These are phyloP conservation scores for Ceratocystis diversiconidia DNA, from an alignment of 2,329 filamentous ascomycete genomes.

Conservation along the genomic window DNA sequence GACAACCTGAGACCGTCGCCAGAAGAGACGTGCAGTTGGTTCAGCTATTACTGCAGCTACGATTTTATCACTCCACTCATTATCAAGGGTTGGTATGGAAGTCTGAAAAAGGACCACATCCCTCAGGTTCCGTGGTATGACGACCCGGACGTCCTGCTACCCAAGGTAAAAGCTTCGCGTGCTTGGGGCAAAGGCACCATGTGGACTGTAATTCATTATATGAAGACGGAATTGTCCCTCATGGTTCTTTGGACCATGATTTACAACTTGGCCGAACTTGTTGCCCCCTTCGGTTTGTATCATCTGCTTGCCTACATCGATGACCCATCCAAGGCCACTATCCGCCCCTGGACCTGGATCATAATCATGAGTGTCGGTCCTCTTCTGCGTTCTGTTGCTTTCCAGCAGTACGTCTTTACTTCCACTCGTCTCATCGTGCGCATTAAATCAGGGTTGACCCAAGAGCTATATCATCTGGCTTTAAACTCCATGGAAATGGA, in stretches of 20 bases:
- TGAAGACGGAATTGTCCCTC: constrained; percentile 29
- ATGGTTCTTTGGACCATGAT: constrained; percentile 33
- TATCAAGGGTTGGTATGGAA: constrained; percentile 32
- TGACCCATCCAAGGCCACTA: constrained; percentile 30
- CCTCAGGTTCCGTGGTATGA: constrained; percentile 41
- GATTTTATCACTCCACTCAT: constrained; percentile 37
- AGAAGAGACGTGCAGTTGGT: constrained; percentile 41
- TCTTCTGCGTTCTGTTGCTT: constrained; percentile 33
- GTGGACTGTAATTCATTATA: constrained; percentile 32
- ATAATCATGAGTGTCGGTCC: constrained; percentile 37
- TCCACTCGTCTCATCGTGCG: constrained; percentile 39
- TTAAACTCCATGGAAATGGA: constrained; percentile 43
- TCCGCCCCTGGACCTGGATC: constrained; percentile 40
- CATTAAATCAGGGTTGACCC: constrained; percentile 41
- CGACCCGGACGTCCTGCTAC: constrained; percentile 35
- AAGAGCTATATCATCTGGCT: constrained; percentile 43
- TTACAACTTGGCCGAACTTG: constrained; percentile 32
- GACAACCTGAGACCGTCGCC: constrained; percentile 28
- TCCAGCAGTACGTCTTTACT: constrained; percentile 44
- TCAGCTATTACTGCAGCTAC: constrained; percentile 37
- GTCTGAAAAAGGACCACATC: constrained; percentile 34
- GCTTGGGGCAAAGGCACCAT: constrained; percentile 30
- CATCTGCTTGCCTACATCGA: constrained; percentile 34
- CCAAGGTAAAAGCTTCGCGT: constrained; percentile 31
- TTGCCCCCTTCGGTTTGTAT: constrained; percentile 41